A percentile compares a stretch with the other conserved stretches of the same genome.
Conservation (phyloP, 371 early-diverging fungal species). For the Phascolomyces articulosus region DNA sequence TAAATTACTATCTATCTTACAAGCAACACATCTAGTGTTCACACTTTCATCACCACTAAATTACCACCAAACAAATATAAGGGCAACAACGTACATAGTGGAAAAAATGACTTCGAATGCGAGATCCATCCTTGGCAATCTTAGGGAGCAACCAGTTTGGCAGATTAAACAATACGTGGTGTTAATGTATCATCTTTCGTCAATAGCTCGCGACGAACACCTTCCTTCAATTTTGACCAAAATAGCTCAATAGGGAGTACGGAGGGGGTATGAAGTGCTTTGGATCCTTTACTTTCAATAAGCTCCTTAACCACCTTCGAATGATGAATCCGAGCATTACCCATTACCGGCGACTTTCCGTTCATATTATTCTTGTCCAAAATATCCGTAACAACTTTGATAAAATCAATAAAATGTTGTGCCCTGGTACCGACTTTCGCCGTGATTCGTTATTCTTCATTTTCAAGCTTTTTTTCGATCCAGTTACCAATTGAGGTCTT, state of each 20-base stretch:
- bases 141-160: background rate
- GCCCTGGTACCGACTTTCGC: background rate
- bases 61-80: too few relatives aligned
- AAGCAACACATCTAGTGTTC: background rate
- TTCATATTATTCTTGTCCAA: background rate
- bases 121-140: slow-evolving; percentile 4
- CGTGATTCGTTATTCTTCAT: background rate
- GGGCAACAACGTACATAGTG: too few relatives aligned
- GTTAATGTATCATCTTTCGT: slow-evolving; percentile 11
- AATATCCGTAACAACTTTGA: slow-evolving; percentile 8
- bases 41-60: too few relatives aligned
- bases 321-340: slow-evolving; percentile 13
- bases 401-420: slow-evolving; percentile 1
- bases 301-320: background rate
- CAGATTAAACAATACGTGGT: slow-evolving; percentile 5
- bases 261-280: background rate
- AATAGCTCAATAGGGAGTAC: slow-evolving; percentile 2
- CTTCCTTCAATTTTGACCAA: slow-evolving; percentile 3
- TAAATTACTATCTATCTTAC: background rate
- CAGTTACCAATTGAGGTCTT: background rate
- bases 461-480: background rate
- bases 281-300: background rate
- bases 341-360: slow-evolving; percentile 11
- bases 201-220: background rate
- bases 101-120: too few relatives aligned